These are phyloP conservation scores for Themeda triandra DNA, from an alignment of 176 grass and related monocot genomes.

Conservation along the genomic window DNA sequence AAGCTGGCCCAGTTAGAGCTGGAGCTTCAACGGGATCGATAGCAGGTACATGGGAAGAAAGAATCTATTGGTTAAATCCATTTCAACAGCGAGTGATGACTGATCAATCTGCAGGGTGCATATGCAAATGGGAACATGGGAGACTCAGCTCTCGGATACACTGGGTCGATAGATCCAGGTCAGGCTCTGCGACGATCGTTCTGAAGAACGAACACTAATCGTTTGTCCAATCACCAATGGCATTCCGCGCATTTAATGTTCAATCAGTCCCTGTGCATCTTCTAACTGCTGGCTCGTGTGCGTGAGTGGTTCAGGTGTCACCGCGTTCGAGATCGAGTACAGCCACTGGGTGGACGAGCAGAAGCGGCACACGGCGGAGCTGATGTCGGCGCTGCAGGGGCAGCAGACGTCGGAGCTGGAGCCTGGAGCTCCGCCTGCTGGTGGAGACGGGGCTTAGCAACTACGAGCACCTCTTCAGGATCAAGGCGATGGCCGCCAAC, in stretches of 20 bases:
- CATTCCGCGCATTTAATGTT: not conserved
- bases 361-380: constrained; percentile 51
- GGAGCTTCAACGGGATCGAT: constrained; percentile 58
- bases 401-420: constrained; percentile 74
- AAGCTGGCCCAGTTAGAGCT: constrained; percentile 85
- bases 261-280: not conserved
- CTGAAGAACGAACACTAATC: not conserved
- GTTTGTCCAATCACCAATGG: not conserved
- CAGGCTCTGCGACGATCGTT: not conserved
- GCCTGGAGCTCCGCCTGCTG: constrained; percentile 61
- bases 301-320: constrained; percentile 32
- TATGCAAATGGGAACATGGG: constrained; percentile 44
- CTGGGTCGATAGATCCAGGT: constrained; percentile 66
- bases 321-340: constrained; percentile 84
- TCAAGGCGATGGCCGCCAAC: constrained; percentile 64
- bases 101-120: constrained; percentile 43
- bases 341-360: constrained; percentile 81
- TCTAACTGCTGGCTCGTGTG: not conserved
- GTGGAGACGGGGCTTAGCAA: constrained; percentile 61
- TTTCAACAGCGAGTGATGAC: not conserved
- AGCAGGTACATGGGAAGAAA: constrained; percentile 54
- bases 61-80: not conserved
- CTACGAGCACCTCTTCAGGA: constrained; percentile 72
- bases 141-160: constrained; percentile 48
- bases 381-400: constrained; percentile 54